phyloP scores from a whole-genome alignment of 2,329 filamentous ascomycete species.

The Cladosporium sp. region DNA sequence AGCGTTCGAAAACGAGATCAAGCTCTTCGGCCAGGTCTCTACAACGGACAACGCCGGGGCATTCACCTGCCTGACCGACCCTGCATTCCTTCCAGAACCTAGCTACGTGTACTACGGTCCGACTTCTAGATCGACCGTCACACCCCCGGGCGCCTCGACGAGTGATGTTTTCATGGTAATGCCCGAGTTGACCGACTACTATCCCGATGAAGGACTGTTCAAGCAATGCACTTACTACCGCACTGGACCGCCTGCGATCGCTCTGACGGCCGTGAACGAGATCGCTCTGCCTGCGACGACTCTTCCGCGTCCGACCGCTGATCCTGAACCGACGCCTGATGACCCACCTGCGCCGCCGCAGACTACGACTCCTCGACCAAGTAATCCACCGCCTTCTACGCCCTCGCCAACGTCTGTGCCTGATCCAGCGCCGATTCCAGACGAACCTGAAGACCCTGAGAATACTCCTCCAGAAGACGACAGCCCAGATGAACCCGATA shows the following conservation, averaged over 20 bases:
- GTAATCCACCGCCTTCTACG: not conserved
- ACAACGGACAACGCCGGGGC: slow-evolving; percentile 5
- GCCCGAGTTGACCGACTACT: not conserved
- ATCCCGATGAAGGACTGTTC: not conserved
- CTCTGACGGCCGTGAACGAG: not conserved
- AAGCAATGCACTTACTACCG: slow-evolving; percentile 2
- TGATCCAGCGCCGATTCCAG: not conserved
- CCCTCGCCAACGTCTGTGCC: not conserved
- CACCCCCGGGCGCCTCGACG: not conserved
- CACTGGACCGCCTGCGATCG: not conserved
- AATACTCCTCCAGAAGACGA: not conserved
- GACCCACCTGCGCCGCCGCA: not conserved
- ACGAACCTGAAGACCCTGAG: not conserved
- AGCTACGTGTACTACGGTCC: slow-evolving; percentile 2
- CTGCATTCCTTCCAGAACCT: not conserved
- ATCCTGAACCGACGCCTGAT: not conserved
- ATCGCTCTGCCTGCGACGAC: not conserved
- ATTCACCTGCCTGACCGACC: not conserved
- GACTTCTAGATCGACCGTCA: not conserved
- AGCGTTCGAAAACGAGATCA: not conserved
- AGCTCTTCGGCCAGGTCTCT: not conserved
- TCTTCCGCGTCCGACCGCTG: not conserved
- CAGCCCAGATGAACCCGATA: not conserved
- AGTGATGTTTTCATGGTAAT: not conserved
- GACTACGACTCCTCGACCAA: not conserved